Evolutionary conservation across 2,329 filamentous ascomycete species (phyloP), one percentile per base, ranked within the genome.

Genomic region (Colletotrichum euphorbiae): DNA sequence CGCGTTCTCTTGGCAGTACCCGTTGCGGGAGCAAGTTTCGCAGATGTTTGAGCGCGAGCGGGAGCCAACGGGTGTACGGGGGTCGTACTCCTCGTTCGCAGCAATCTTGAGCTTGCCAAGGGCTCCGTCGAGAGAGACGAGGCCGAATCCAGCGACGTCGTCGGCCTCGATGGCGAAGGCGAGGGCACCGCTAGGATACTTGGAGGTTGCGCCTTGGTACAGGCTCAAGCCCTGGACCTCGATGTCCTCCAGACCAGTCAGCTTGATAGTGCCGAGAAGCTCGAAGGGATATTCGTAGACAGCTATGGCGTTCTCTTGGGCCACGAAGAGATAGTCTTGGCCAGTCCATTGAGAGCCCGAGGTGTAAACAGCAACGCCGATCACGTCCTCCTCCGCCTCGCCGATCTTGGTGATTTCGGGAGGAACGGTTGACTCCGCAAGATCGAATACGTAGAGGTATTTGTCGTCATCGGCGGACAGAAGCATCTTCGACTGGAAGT

Each of bases 161-260:
- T 80, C 78, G 2, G 78, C 78, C 67, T 84, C 78, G 2, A 81
- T 72, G 4, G 82, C 79, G 58, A 79, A 85, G 2, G 79, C 74
- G 1, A 84, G 48, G 6, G 75, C 74, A 11, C 83, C 83, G 0
- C 72, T 71, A 1, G 79, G 76, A 62, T 83, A 82, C 13, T 71
- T 72, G 2, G 70, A 58, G 0, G 77, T 79, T 1, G 74, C 54
- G 3, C 72, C 72, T 70, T 85, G 83, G 50, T 81, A 81, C 5
- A 84, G 66, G 55, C 74, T 77, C 7, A 83, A 72, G 1, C 82
- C 83, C 51, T 82, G 71, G 7, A 81, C 69, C 70, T 84, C 79
- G 13, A 84, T 79, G 0, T 81, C 78, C 12, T 83, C 75, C 3
- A 77, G 72, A 0, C 80, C 81, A 0, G 75, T 77, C 45, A 84